Conservation (phyloP, 306 rosid genomes). For the Lathyrus tuberosus region DNA sequence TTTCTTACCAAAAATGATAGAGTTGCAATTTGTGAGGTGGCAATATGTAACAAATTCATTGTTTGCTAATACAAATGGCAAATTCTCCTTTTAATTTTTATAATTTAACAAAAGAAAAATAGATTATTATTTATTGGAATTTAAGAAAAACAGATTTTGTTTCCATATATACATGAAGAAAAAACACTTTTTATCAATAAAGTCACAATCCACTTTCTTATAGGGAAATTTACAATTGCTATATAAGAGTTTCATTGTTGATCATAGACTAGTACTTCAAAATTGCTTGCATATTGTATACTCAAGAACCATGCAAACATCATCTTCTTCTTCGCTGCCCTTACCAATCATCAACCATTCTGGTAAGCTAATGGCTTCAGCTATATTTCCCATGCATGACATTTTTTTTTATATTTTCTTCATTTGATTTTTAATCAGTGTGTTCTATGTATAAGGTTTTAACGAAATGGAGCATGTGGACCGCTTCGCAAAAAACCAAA, state of each 20-base stretch:
- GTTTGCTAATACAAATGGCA: neutral
- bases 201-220: neutral
- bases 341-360: neutral
- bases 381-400: neutral
- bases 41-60: no score
- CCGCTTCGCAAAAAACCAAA: slow-evolving; percentile 62
- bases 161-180: neutral
- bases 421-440: slow-evolving; percentile 8
- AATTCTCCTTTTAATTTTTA: slow-evolving; percentile 3
- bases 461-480: slow-evolving; percentile 68
- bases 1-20: no score
- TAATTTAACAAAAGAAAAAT: neutral
- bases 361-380: neutral
- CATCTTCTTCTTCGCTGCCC: neutral
- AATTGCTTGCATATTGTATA: neutral
- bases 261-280: slow-evolving; percentile 1
- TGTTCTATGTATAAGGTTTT: slow-evolving; percentile 37
- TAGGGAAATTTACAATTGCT: neutral
- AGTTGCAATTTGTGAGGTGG: no score
- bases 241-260: slow-evolving; percentile 3
- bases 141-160: neutral
- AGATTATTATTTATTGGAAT: neutral
- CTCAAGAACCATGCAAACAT: slow-evolving; percentile 9
- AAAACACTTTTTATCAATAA: neutral
- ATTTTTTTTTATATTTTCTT: slow-evolving; percentile 4